Conservation (phyloP, 1,139 yeast genomes). For the Spencermartinsiella ligniputridi region DNA sequence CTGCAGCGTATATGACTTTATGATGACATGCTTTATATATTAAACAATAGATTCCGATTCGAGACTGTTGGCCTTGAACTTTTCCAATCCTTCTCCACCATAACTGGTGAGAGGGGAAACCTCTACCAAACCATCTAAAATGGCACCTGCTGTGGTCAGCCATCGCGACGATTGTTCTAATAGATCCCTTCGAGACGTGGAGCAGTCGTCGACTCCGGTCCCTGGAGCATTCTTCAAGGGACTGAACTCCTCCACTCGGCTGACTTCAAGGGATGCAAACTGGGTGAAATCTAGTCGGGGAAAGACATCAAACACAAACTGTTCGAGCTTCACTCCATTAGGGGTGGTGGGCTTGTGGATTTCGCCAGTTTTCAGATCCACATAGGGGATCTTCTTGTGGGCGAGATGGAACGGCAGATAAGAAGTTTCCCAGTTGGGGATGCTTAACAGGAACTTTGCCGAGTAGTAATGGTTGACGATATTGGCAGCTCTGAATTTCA, state of each 20-base stretch:
- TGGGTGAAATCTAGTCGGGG: conserved; percentile 66
- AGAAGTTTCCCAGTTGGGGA: conserved; percentile 67
- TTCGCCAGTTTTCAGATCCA: conserved; percentile 46
- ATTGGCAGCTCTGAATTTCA: conserved; percentile 88
- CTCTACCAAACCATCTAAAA: conserved; percentile 54
- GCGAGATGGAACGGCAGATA: conserved; percentile 91
- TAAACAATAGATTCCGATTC: background rate
- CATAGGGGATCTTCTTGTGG: conserved; percentile 73
- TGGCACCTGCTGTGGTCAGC: conserved; percentile 67
- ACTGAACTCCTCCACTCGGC: conserved; percentile 78
- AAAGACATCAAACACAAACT: conserved; percentile 95
- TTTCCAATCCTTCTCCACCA: conserved; percentile 75
- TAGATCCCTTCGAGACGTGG: conserved; percentile 66
- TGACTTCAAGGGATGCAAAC: conserved; percentile 92
- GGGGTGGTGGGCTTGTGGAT: conserved; percentile 55
- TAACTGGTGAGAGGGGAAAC: conserved; percentile 73
- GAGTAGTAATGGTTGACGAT: conserved; percentile 96
- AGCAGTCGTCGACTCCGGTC: conserved; percentile 76
- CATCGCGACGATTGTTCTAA: conserved; percentile 72
- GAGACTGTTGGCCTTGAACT: conserved; percentile 50
- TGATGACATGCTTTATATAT: background rate
- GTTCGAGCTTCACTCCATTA: conserved; percentile 93
- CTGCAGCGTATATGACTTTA: background rate
- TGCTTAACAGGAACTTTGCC: conserved; percentile 56
- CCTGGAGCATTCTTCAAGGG: conserved; percentile 93